Conservation (phyloP, 75 land plant species). For the Chamaecyparis obtusa region DNA sequence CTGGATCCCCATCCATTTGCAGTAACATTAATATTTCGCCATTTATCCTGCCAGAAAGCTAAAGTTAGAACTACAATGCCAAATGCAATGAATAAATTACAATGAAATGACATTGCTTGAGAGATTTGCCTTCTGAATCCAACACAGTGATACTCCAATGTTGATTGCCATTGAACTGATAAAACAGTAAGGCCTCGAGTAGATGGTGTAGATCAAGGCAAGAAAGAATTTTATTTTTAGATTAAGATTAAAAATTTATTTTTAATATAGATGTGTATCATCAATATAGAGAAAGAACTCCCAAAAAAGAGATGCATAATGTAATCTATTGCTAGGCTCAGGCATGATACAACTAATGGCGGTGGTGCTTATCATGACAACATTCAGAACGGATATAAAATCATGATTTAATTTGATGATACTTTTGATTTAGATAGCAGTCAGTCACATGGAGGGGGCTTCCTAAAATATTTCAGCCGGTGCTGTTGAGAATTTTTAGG, state of each 20-base stretch:
- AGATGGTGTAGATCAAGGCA: not conserved
- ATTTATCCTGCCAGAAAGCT: constrained; percentile 7
- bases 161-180: not conserved
- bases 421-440: not conserved
- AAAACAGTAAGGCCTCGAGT: not conserved
- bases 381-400: not conserved
- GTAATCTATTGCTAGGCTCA: not conserved
- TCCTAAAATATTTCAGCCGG: too few species aligned
- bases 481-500: too few species aligned
- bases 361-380: not conserved
- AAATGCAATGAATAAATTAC: not conserved
- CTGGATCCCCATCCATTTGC: constrained; percentile 14
- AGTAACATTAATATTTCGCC: constrained; percentile 18
- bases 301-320: not conserved
- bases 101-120: not conserved
- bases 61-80: not conserved
- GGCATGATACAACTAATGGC: not conserved
- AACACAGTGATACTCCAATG: not conserved
- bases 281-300: not conserved
- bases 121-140: not conserved
- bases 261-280: not conserved
- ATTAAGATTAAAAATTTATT: not conserved
- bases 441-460: too few species aligned
- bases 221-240: not conserved
- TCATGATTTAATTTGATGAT: not conserved